Evolutionary conservation across 768 basidiomycete species (phyloP), one percentile per base, ranked within the genome.

Genomic region (Lactifluus piperatus): DNA sequence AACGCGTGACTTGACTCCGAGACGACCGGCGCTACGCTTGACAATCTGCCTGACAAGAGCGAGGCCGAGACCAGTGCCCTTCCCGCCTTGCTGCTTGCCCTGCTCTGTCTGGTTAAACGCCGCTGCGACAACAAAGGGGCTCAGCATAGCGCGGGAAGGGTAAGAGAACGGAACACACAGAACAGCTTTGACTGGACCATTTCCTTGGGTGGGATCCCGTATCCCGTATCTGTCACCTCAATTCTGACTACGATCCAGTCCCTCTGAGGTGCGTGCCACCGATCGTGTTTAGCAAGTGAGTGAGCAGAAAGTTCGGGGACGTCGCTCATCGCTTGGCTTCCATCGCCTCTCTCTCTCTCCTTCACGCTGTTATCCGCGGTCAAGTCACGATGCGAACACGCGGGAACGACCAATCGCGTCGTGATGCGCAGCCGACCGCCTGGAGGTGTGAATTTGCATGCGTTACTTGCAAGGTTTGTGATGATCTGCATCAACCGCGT

Each of bases 381-480:
- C n/a, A 29, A 5, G 32, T 49, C n/a, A 11, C 16, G 49, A 41
- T 63, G 61, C 24, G 50, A 56, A 34, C 60, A 59, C 4, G 60
- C 16, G 14, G 66, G 72, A 0, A 79, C 62, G 13, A 88, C 64
- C 26, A 90, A 76, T 65, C 77, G 79, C 5, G 91, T 93, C 32
- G 77, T 77, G 51, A 93, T 83, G 2, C 75, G 77, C 32, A 92
- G 74, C 61, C 77, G 79, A 1, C 88, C 87, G 10, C 86, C 88
- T 0, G 79, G 66, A 2, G 83, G 81, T 1, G 88, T 90, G 64
- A 89, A 91, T 69, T 89, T 90, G 71, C 85, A 86, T 5, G 87
- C 88, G 64, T 90, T 90, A 64, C 86, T 89, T 5, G 89, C 85
- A 47, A 94, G 81, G 69, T 94, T 93, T 49, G 86, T 91, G 69